These are phyloP conservation scores for Pythium guiyangense DNA, from an alignment of 352 stramenopile species.

Conservation along the genomic window DNA sequence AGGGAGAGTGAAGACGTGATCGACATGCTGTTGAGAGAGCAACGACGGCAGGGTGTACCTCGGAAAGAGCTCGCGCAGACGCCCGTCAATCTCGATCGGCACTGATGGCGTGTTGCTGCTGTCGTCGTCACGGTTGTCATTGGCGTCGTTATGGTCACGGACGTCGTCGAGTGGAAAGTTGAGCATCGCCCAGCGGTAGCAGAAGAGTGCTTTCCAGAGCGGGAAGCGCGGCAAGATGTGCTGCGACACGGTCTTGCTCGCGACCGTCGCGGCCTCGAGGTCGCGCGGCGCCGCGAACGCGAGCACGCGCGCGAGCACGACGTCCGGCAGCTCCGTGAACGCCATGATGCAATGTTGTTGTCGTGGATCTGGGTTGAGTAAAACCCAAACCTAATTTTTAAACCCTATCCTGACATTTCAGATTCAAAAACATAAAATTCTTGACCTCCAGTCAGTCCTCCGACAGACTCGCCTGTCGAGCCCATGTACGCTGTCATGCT, in stretches of 20 bases:
- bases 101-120: background rate
- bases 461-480: slow-evolving; percentile 46
- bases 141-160: background rate
- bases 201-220: slow-evolving; percentile 63
- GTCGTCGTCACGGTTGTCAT: background rate
- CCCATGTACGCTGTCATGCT: slow-evolving; percentile 89
- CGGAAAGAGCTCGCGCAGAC: slow-evolving; percentile 37
- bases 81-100: slow-evolving; percentile 30
- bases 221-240: slow-evolving; percentile 49
- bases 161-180: slow-evolving; percentile 51
- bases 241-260: slow-evolving; percentile 31
- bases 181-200: slow-evolving; percentile 45
- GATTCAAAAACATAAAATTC: too few species aligned
- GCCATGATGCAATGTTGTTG: background rate
- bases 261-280: slow-evolving; percentile 52
- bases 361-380: too few species aligned
- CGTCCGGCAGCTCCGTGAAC: slow-evolving; percentile 33
- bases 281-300: slow-evolving; percentile 37
- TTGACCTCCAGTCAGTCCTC: too few species aligned
- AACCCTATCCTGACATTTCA: too few species aligned
- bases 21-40: too few species aligned
- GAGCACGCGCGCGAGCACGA: slow-evolving; percentile 45
- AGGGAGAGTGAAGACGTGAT: too few species aligned
- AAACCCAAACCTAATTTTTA: too few species aligned
- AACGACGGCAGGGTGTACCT: slow-evolving; percentile 19